A percentile compares a stretch with the other conserved stretches of the same genome.
Conservation (phyloP, 23 red algal species). For the Gracilaria gracilis region DNA sequence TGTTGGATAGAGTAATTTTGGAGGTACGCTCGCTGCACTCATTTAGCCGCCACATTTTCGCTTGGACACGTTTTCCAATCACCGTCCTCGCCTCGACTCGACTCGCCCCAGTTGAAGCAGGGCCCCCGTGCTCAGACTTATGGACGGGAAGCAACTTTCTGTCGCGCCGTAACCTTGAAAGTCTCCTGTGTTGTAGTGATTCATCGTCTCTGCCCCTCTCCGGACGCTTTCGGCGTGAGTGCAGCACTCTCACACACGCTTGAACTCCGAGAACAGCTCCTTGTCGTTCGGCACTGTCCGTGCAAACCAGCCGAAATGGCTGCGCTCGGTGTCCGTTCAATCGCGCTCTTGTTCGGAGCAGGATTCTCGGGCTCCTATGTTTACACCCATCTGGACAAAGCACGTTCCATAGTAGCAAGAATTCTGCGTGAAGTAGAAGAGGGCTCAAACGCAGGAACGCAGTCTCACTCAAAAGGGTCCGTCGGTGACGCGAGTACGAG, state of each 20-base stretch:
- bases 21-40: too few species aligned
- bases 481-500: not conserved
- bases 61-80: not conserved
- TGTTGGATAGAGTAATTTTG: too few species aligned
- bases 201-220: not conserved
- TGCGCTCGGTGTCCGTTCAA: slow-evolving; percentile 48
- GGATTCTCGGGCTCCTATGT: slow-evolving; percentile 57
- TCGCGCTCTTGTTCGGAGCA: slow-evolving; percentile 51
- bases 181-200: not conserved
- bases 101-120: too few species aligned
- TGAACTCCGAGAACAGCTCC: too few species aligned
- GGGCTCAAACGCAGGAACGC: not conserved
- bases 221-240: not conserved
- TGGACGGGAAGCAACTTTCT: not conserved
- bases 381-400: slow-evolving; percentile 60
- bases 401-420: slow-evolving; percentile 35
- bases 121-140: too few species aligned
- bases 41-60: too few species aligned
- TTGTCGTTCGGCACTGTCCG: too few species aligned
- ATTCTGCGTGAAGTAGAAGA: slow-evolving; percentile 40
- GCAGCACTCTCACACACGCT: not conserved
- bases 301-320: slow-evolving; percentile 18
- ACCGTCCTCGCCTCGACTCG: not conserved
- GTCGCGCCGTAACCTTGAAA: not conserved
- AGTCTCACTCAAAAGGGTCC: not conserved